Base-by-base conservation (phyloP, 257 asterid genomes). In the Hygrophila difformis region DNA sequence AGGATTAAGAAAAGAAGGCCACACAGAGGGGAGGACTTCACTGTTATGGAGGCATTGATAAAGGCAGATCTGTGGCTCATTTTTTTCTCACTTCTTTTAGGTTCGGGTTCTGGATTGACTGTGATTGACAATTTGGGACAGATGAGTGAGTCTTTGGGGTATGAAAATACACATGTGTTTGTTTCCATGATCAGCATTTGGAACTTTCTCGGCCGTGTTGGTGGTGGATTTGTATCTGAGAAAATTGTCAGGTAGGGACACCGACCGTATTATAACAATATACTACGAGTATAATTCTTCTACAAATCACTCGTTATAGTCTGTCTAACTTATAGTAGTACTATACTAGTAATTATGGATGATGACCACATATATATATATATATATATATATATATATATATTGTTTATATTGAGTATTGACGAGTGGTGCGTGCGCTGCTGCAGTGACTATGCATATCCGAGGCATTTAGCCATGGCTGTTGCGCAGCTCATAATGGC, bases 391-490 rank as follows among this genome's bases (percentile, higher is more conserved):
- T n/a, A n/a, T n/a, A n/a, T n/a, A n/a, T n/a, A n/a, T n/a, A n/a
- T n/a, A n/a, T n/a, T n/a, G n/a, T n/a, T n/a, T n/a, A n/a, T n/a
- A n/a, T n/a, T n/a, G n/a, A n/a, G n/a, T n/a, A n/a, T n/a, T n/a
- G n/a, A n/a, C n/a, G n/a, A n/a, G n/a, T n/a, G n/a, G n/a, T n/a
- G n/a, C n/a, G n/a, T 40, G 49, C 28, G 24, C 49, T 45, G 33
- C 51, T 51, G 56, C 85, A 81, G 97, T 58, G 93, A 88, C 59
- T 75, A 81, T 41, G 93, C 92, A 33, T 81, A 78, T 62, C 97
- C 97, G 38, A 81, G 97, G 69, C 93, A 73, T 3, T 57, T 65
- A 53, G 77, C 89, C 34, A 68, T 88, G 75, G 95, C 93, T 5
- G 57, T 46, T 55, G 95, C 95, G 26, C 97, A 88, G 71, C 74